Base-by-base conservation (phyloP, 768 basidiomycete species). In the Tubosaeta brunneosetosa region DNA sequence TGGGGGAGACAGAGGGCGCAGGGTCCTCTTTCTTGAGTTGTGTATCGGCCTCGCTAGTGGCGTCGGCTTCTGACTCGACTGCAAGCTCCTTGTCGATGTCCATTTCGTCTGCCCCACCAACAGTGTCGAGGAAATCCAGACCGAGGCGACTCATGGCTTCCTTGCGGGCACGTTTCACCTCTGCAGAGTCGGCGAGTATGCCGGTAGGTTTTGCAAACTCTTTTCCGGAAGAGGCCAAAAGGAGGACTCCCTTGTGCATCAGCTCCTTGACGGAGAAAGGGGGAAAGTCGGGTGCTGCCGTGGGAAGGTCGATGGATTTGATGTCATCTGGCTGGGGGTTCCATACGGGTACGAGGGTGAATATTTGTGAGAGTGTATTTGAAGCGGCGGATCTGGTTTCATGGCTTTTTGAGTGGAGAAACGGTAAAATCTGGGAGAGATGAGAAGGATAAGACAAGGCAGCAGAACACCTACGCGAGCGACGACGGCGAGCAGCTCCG, bases 351-450 rank as follows among this genome's bases (percentile, higher is more conserved):
- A 94, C 85, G 14, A 88, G 77, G 6, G 84, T 77, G 58, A 89
- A 94, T 53, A 98, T 90, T 47, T 91, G 85, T 0, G 91, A 91
- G 41, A 98, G 77, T 1, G 97, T 90, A 50, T 84, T 80, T 0
- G 94, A 91, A 0, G 93, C 92, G 0, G 97, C 93, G 3, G 84
- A 82, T 41, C 97, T 83, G 2, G 95, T 93, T 53, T 99, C 97
- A 56, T 84, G 85, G n/a, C 87, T 88, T 72, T 89, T 91, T 37
- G 92, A 94, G 65, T 90, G 88, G 2, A 98, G 76, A 66, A 81
- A 93, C 5, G 97, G 97, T 12, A 97, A 74, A 60, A 99, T 87
- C 88, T 97, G 66, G 10, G 17, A 22, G 4, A 47, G 44, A 31
- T 34, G 51, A 25, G 12, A 8, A 44, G 0, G 45, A 14, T 8